phyloP scores from a whole-genome alignment of 2,329 filamentous ascomycete genomes.

The Verticillium longisporum region DNA sequence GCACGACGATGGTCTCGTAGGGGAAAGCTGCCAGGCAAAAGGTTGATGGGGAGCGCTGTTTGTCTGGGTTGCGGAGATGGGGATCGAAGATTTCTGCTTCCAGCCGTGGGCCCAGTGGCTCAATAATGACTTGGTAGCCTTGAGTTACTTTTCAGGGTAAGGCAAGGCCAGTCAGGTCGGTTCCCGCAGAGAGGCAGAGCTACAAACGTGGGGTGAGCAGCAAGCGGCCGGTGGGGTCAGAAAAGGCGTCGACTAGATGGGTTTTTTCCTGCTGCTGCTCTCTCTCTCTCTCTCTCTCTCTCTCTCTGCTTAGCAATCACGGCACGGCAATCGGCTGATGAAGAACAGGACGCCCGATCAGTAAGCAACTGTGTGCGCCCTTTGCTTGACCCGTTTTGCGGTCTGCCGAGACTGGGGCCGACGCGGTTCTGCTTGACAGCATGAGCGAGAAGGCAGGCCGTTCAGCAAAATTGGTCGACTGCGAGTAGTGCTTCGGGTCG shows the following conservation, averaged over 20 bases:
- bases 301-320: not conserved
- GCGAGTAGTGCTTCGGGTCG: too few relatives aligned
- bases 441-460: too few relatives aligned
- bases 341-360: not conserved
- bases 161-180: not conserved
- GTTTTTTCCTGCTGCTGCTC: too few relatives aligned
- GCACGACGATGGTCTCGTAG: not conserved
- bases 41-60: not conserved
- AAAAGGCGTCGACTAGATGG: too few relatives aligned
- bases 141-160: not conserved
- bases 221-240: not conserved
- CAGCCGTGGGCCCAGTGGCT: not conserved
- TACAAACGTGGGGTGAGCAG: not conserved
- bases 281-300: not conserved
- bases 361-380: not conserved
- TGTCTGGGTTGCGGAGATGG: not conserved
- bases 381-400: not conserved
- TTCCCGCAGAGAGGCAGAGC: not conserved
- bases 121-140: too few relatives aligned
- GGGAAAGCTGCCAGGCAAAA: not conserved
- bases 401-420: too few relatives aligned
- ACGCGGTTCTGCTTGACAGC: too few relatives aligned
- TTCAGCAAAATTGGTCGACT: too few relatives aligned
- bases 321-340: not conserved
- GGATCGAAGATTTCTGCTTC: not conserved